Evolutionary conservation across 2,329 filamentous ascomycete genomes (phyloP), one percentile per base, ranked within the genome.

Genomic region (Fusarium sublunatum): DNA sequence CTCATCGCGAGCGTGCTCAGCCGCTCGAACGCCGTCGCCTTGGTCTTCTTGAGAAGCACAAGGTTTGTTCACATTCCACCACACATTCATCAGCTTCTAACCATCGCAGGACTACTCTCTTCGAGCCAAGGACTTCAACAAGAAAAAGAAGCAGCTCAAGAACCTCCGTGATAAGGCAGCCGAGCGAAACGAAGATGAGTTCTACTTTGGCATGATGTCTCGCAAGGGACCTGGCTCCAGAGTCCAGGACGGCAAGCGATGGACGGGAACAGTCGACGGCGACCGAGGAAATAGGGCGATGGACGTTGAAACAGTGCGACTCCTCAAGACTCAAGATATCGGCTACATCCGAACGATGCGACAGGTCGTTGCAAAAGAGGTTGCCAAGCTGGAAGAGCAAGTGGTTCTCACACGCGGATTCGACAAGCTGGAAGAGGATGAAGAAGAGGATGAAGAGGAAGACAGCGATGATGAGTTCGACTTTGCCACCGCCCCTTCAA

Each of bases 31-130:
- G 95, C 49, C 82, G 89, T 66, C 92, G 92, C 81, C 92, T 93
- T 79, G 95, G 95, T 65, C 86, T 98, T 22, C 88, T 98, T 61
- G 95, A 98, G 77, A 98, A 99, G 81, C 91, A 95, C 84, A 97
- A 97, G 81, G 89, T 89, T 73, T 38, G 73, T 63, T 26, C 5
- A 31, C 22, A 36, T 19, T 12, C 52, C 56, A 43, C 61, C 24
- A 42, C 28, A 44, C 13, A 13, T n/a, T 2, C 6, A 42, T 15
- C 53, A 50, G 40, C 56, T 46, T 60, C 52, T 60, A n/a, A 68
- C 55, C 22, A 28, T 51, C 13, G 11, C 19, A 85, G 83, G 87
- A 90, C 74, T 89, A 90, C 76, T 82, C 83, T 42, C 83, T 87
- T 47, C 86, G 88, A 60, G 86, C 88, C 25, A 80, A 83, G 66